These are phyloP conservation scores for Kluyveromyces sp. DNA, from an alignment of 1,139 yeast species.

Conservation along the genomic window DNA sequence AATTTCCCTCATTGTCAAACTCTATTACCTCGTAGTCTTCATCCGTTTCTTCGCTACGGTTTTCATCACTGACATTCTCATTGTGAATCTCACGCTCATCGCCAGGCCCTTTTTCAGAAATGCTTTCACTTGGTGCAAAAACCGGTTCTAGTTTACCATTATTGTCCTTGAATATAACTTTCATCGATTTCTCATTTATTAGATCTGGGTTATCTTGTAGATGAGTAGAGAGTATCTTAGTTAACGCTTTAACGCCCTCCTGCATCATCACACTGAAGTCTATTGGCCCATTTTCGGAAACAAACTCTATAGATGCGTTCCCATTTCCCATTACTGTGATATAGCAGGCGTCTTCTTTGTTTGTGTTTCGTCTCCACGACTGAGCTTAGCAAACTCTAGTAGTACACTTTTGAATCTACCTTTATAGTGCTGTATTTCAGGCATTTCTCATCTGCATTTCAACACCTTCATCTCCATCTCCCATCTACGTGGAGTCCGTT, in stretches of 20 bases:
- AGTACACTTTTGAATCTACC: too few relatives aligned
- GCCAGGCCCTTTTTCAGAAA: not conserved
- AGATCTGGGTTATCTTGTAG: slow-evolving; percentile 21
- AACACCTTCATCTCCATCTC: too few relatives aligned
- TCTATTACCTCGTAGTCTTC: slow-evolving; percentile 11
- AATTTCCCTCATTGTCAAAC: slow-evolving; percentile 11
- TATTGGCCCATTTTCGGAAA: slow-evolving; percentile 24
- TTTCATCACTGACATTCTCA: not conserved
- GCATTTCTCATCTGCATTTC: too few relatives aligned
- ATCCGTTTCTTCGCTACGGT: not conserved
- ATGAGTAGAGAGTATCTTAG: slow-evolving; percentile 23
- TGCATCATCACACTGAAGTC: slow-evolving; percentile 29
- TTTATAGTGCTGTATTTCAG: too few relatives aligned
- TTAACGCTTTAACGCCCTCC: slow-evolving; percentile 29
- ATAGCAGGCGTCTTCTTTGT: too few relatives aligned
- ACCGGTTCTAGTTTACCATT: slow-evolving; percentile 7
- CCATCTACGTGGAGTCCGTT: too few relatives aligned
- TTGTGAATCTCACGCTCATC: not conserved
- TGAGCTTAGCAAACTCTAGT: too few relatives aligned
- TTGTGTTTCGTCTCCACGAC: too few relatives aligned
- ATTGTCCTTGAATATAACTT: slow-evolving; percentile 19
- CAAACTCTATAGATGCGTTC: slow-evolving; percentile 22
- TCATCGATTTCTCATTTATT: slow-evolving; percentile 20
- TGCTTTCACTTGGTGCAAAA: not conserved
- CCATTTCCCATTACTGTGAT: slow-evolving; percentile 2